Base-by-base conservation (phyloP, 495 filamentous ascomycete species). In the Tuber brumale region DNA sequence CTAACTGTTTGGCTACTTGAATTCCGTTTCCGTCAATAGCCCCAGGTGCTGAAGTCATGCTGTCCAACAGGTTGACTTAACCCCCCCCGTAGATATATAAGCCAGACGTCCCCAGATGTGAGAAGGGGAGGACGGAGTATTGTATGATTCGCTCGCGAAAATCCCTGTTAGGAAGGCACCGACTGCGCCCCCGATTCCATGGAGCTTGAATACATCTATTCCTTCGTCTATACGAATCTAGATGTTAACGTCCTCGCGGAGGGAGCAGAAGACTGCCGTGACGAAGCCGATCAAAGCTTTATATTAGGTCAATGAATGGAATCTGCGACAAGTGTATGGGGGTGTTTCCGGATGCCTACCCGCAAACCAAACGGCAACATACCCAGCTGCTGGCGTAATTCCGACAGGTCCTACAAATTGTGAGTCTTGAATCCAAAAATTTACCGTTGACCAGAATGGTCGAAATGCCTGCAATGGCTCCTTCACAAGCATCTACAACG, bases 331-430 rank as follows among this genome's bases (percentile, higher is more conserved):
- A 12, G 31, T 27, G 12, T 4, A 31, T 31, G 51, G 12, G n/a
- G 8, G 1, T 16, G 51, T 14, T 61, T 31, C 51, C n/a, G 12
- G n/a, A 16, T 31, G 51, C 51, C 51, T 61, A 16, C 51, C 51
- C 9, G 88, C 88, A 21, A 86, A 83, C 89, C 88, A 89, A 70
- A 86, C 82, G 27, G 85, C 85, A 43, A 90, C 88, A 79, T 87
- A 90, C 69, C 89, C 89, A 27, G 89, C 88, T 23, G 89, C 89
- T 8, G 89, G 90, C 0, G 90, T 91, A 80, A 91, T 90, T 18
- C 88, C 89, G 14, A 91, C 89, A 21, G 91, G 86, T 31, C 89
- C 90, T 61, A 12, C 51, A 16, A 31, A 16, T 16, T 61, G 9
- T 61, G n/a, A 31, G 27, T 61, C 51, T 31, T 16, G 51, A 31